A percentile compares a stretch with the other conserved stretches of the same genome.
phyloP scores from a whole-genome alignment of 176 grass and related monocot genomes.

The Lolium rigidum region DNA sequence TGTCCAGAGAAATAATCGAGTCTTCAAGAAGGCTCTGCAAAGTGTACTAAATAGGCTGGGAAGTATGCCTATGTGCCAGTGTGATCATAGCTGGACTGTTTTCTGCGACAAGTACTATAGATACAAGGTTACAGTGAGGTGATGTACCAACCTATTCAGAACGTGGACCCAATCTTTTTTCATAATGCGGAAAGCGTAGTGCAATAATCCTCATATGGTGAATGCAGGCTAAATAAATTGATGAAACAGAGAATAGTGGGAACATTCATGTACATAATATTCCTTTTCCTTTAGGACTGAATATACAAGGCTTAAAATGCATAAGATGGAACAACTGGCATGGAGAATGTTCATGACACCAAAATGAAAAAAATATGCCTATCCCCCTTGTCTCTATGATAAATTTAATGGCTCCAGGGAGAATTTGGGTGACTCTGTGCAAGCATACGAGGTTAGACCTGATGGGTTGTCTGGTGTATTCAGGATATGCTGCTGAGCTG shows the following conservation, averaged over 20 bases:
- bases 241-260: background rate
- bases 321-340: background rate
- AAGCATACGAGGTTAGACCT: background rate
- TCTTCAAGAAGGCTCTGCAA: background rate
- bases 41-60: background rate
- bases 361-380: background rate
- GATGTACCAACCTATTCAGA: background rate
- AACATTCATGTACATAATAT: background rate
- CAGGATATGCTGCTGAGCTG: background rate
- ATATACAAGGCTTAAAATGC: background rate
- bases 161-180: background rate
- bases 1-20: background rate
- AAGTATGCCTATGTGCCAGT: background rate
- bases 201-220: background rate
- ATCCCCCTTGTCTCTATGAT: background rate
- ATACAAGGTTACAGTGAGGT: background rate
- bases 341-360: background rate
- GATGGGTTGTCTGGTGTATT: background rate
- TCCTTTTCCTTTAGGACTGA: background rate
- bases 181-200: background rate
- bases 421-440: background rate
- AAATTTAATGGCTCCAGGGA: background rate
- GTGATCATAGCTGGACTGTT: constrained; percentile 11
- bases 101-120: background rate
- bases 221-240: background rate